Evolutionary conservation across 495 filamentous ascomycete genomes (phyloP).

Genomic region (Pyrenula massariospora): DNA sequence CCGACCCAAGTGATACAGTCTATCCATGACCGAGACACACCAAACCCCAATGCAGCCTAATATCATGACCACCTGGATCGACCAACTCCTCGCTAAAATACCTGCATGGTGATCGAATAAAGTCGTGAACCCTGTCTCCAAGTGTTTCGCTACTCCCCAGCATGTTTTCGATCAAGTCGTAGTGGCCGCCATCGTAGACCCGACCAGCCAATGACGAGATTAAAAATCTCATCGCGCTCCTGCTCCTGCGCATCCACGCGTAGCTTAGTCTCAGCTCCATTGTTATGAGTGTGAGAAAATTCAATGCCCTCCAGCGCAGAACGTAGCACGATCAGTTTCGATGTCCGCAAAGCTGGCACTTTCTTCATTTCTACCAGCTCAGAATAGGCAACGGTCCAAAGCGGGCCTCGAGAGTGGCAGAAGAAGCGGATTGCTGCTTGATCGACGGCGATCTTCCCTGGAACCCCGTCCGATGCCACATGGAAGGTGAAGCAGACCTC

Average conservation of each 20-base stretch:
- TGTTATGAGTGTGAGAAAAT: slow-evolving; percentile 9
- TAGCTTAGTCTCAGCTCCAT: slow-evolving; percentile 7
- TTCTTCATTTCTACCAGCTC: slow-evolving; percentile 24
- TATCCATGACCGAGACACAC: too few relatives aligned
- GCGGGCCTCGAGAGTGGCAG: background rate
- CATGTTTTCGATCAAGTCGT: background rate
- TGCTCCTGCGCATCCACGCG: slow-evolving; percentile 7
- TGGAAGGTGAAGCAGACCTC: background rate
- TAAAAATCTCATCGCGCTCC: slow-evolving; percentile 25
- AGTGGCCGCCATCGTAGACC: slow-evolving; percentile 13
- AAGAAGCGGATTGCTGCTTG: background rate
- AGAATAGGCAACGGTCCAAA: slow-evolving; percentile 15
- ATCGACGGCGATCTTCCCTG: background rate
- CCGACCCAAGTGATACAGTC: too few relatives aligned
- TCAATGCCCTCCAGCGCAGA: slow-evolving; percentile 14
- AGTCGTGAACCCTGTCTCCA: too few relatives aligned
- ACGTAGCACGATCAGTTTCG: slow-evolving; percentile 8
- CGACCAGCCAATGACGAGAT: slow-evolving; percentile 22
- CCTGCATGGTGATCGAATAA: too few relatives aligned
- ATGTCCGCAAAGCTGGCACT: slow-evolving; percentile 4
- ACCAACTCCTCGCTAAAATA: too few relatives aligned
- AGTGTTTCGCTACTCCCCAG: background rate
- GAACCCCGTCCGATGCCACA: background rate
- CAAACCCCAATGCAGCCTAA: too few relatives aligned
- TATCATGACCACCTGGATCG: too few relatives aligned